These are phyloP conservation scores for Zygosaccharomyces pseudobailii DNA, from an alignment of 1,139 yeast genomes.

Conservation along the genomic window DNA sequence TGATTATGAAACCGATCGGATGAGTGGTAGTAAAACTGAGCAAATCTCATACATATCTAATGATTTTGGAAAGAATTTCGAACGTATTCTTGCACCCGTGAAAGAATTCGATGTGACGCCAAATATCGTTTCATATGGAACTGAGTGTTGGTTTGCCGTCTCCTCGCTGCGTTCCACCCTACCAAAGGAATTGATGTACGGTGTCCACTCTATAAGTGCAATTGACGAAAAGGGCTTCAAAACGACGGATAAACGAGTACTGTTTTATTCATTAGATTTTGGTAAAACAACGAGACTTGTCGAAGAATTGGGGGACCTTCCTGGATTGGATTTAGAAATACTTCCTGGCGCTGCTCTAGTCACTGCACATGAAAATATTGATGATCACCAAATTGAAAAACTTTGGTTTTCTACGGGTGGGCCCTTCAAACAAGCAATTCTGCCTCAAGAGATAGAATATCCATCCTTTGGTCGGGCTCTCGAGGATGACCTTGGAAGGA, in stretches of 20 bases:
- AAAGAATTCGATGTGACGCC: background rate
- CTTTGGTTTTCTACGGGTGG: constrained; percentile 6
- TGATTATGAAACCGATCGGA: background rate
- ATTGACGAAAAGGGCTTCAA: background rate
- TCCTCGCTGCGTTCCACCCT: background rate
- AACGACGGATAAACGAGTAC: background rate
- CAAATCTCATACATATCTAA: background rate
- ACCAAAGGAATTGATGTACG: background rate
- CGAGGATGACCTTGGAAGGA: constrained; percentile 3
- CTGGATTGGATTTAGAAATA: background rate
- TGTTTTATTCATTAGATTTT: constrained; percentile 1
- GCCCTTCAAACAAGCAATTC: constrained; percentile 2
- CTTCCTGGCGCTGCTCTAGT: background rate
- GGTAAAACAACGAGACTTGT: constrained; percentile 4
- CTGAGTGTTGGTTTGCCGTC: background rate
- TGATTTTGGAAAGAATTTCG: background rate
- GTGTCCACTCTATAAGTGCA: background rate
- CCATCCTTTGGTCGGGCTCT: constrained; percentile 1
- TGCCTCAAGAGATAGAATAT: background rate
- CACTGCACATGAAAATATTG: background rate
- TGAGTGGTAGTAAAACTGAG: background rate
- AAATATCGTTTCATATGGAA: background rate
- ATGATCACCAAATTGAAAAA: background rate
- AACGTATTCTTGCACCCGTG: background rate
- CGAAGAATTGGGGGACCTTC: background rate